These are phyloP conservation scores for Syzygium syzygioides DNA, from an alignment of 441 rosid species.

Conservation along the genomic window DNA sequence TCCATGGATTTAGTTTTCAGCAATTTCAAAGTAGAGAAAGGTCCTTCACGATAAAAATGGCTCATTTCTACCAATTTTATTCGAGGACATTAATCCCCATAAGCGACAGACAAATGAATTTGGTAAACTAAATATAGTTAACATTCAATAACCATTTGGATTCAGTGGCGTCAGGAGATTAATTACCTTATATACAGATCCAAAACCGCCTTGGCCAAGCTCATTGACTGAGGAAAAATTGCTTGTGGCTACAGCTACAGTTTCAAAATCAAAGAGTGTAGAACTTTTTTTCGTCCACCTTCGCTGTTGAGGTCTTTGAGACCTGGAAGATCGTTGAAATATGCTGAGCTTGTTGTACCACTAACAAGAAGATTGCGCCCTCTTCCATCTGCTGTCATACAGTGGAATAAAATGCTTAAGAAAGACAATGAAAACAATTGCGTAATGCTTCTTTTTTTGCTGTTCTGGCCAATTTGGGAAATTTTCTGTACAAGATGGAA, in stretches of 20 bases:
- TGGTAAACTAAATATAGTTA: neutral
- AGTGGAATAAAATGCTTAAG: neutral
- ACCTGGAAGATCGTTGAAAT: constrained; percentile 3
- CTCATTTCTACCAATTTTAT: neutral
- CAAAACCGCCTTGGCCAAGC: constrained; percentile 26
- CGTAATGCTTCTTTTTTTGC: neutral
- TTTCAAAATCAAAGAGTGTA: constrained; percentile 29
- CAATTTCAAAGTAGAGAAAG: too few relatives aligned
- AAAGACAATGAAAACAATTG: neutral
- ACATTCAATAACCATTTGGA: neutral
- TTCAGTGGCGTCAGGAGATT: neutral
- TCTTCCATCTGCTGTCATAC: neutral
- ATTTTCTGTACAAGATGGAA: neutral
- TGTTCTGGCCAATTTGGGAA: neutral
- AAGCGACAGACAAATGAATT: neutral
- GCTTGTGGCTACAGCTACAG: constrained; percentile 23
- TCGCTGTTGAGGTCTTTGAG: constrained; percentile 15
- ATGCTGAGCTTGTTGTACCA: constrained; percentile 3
- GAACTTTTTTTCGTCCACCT: constrained; percentile 15
- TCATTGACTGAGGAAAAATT: neutral
- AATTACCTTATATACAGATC: constrained; percentile 29
- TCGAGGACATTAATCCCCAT: neutral
- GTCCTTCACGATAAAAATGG: too few relatives aligned
- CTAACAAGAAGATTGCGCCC: neutral
- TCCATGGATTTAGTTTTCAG: too few relatives aligned